phyloP scores from a whole-genome alignment of 352 stramenopile species.

The Phytopythium oedochilum region DNA sequence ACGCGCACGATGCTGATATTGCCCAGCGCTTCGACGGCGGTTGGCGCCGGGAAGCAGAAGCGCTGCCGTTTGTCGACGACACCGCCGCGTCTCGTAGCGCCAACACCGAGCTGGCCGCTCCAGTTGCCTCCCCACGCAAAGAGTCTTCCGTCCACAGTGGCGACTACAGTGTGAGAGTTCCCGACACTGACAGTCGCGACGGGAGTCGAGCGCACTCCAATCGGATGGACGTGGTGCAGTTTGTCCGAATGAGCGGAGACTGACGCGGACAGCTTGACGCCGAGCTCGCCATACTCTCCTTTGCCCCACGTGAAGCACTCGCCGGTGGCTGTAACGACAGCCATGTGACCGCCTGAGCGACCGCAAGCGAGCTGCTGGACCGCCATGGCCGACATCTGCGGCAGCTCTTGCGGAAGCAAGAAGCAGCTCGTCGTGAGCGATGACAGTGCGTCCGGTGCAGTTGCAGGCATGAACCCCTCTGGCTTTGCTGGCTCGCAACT shows the following conservation, averaged over 20 bases:
- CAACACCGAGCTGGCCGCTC: conserved; percentile 66
- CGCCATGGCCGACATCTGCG: conserved; percentile 16
- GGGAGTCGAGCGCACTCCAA: neutral
- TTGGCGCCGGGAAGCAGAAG: conserved; percentile 63
- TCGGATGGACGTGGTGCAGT: conserved; percentile 1
- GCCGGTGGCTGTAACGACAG: conserved; percentile 21
- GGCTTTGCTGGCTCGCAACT: neutral
- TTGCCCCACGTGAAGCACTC: conserved; percentile 60
- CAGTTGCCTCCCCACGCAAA: conserved; percentile 68
- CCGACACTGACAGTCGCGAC: conserved; percentile 43
- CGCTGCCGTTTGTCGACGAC: conserved; percentile 39
- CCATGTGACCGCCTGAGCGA: conserved; percentile 44
- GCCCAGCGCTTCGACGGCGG: conserved; percentile 43
- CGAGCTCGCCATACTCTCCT: conserved; percentile 56
- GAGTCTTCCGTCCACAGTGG: conserved; percentile 42
- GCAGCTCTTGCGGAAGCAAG: conserved; percentile 39
- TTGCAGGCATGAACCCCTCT: neutral
- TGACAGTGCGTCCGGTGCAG: neutral
- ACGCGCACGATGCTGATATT: conserved; percentile 52
- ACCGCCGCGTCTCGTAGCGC: conserved; percentile 47
- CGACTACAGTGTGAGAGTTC: conserved; percentile 52
- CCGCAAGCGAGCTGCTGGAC: conserved; percentile 35
- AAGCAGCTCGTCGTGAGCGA: conserved; percentile 22
- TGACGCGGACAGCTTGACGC: conserved; percentile 1
- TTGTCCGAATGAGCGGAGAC: neutral